These are phyloP conservation scores for Syncephalastrum sp. DNA, from an alignment of 371 early-diverging fungal genomes.

Conservation along the genomic window DNA sequence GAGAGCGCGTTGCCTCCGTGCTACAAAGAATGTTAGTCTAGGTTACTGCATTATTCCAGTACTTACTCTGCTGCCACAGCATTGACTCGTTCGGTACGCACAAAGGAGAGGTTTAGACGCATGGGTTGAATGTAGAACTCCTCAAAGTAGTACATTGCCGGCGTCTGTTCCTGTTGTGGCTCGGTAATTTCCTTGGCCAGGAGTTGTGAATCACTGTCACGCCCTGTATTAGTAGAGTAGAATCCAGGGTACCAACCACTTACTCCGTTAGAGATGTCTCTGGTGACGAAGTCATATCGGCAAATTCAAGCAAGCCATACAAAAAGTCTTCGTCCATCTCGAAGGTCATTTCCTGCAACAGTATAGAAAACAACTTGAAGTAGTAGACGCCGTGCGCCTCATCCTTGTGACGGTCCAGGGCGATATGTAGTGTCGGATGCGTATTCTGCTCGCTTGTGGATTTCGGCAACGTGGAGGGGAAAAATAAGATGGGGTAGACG, in stretches of 20 bases:
- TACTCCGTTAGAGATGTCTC: conserved; percentile 17
- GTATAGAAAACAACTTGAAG: conserved; percentile 74
- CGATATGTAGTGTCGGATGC: conserved; percentile 58
- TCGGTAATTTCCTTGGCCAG: conserved; percentile 48
- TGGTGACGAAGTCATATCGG: conserved; percentile 55
- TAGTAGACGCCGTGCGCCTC: conserved; percentile 78
- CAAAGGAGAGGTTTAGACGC: conserved; percentile 82
- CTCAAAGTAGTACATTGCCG: conserved; percentile 82
- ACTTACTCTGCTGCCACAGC: conserved; percentile 33
- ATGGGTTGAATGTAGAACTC: conserved; percentile 85
- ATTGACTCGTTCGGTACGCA: conserved; percentile 63
- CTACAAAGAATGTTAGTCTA: conserved; percentile 11
- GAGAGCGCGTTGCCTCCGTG: conserved; percentile 22
- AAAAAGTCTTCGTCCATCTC: conserved; percentile 87
- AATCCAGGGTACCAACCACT: background rate
- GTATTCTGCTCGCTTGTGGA: conserved; percentile 42
- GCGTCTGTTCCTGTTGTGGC: conserved; percentile 51
- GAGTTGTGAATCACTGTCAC: conserved; percentile 28
- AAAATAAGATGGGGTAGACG: conserved; percentile 78
- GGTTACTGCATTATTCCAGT: background rate
- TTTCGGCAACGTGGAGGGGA: conserved; percentile 74
- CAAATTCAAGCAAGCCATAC: conserved; percentile 70
- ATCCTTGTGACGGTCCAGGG: conserved; percentile 73
- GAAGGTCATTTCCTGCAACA: conserved; percentile 86
- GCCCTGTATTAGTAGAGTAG: background rate